phyloP scores from a whole-genome alignment of 441 rosid species.

The Gossypium aridum region DNA sequence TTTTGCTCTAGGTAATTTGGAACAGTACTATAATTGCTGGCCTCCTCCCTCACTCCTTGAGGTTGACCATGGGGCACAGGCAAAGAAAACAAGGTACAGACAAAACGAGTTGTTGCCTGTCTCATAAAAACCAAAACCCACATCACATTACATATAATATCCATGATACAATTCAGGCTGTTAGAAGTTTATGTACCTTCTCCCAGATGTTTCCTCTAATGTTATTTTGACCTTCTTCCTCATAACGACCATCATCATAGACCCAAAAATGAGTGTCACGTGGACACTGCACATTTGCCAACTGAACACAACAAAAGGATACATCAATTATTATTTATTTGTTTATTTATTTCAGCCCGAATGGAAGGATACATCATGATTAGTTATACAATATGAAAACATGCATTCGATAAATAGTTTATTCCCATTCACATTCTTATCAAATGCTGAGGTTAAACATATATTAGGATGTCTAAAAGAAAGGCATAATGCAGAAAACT shows the following conservation, averaged over 20 bases:
- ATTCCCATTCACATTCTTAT: neutral
- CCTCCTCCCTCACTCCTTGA: slow-evolving; percentile 48
- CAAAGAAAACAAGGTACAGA: slow-evolving; percentile 64
- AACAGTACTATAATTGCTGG: slow-evolving; percentile 51
- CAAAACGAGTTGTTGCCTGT: slow-evolving; percentile 73
- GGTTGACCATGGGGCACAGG: slow-evolving; percentile 64
- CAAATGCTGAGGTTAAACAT: neutral
- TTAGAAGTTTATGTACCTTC: slow-evolving; percentile 45
- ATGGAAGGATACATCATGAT: neutral
- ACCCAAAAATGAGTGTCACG: slow-evolving; percentile 99
- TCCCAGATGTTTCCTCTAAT: slow-evolving; percentile 99
- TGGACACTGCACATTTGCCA: slow-evolving; percentile 96
- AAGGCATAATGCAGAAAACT: neutral
- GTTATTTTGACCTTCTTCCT: slow-evolving; percentile 99
- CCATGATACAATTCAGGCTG: slow-evolving; percentile 6
- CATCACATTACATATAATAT: slow-evolving; percentile 14
- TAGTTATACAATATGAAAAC: neutral
- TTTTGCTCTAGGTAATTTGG: slow-evolving; percentile 66
- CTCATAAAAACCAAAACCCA: slow-evolving; percentile 29
- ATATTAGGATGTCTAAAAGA: neutral
- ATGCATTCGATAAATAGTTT: neutral
- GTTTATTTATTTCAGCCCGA: neutral
- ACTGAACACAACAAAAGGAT: slow-evolving; percentile 35
- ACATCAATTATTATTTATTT: neutral
- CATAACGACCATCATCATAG: slow-evolving; percentile 97